Evolutionary conservation across 148 eudicot genomes (phyloP).

Genomic region (Silene uniflora): DNA sequence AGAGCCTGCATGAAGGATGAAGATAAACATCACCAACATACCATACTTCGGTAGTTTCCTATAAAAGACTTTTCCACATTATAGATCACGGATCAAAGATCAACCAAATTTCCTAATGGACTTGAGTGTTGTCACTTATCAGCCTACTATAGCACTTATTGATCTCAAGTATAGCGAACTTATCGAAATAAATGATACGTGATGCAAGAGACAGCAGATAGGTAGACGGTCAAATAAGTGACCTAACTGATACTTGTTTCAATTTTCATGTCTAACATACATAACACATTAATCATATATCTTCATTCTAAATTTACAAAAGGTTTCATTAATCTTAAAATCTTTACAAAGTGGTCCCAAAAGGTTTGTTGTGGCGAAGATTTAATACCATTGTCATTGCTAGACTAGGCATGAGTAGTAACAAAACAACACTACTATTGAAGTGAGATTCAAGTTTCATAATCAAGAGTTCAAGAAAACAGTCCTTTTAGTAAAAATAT

Average conservation of each 20-base stretch:
- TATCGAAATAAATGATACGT: background rate
- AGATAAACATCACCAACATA: conserved; percentile 17
- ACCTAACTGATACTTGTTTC: background rate
- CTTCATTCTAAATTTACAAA: background rate
- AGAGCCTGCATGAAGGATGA: conserved; percentile 60
- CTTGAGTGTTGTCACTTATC: background rate
- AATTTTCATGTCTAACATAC: background rate
- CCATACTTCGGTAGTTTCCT: background rate
- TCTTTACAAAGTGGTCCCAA: too few relatives aligned
- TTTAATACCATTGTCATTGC: background rate
- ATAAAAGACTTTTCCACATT: background rate
- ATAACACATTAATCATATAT: background rate
- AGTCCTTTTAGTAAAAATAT: background rate
- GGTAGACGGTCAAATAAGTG: background rate
- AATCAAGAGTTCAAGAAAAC: too few relatives aligned
- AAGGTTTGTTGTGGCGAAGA: too few relatives aligned
- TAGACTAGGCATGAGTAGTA: background rate
- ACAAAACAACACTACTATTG: background rate
- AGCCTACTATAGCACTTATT: background rate
- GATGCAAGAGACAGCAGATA: background rate
- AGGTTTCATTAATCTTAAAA: background rate
- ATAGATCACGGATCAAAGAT: background rate
- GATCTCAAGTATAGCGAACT: background rate
- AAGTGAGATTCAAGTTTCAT: background rate
- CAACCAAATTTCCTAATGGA: background rate